Percentiles rank a stretch among this genome's conserved stretches.
Evolutionary conservation across 306 rosid species (phyloP).

Genomic region (Dicorynia guianensis): DNA sequence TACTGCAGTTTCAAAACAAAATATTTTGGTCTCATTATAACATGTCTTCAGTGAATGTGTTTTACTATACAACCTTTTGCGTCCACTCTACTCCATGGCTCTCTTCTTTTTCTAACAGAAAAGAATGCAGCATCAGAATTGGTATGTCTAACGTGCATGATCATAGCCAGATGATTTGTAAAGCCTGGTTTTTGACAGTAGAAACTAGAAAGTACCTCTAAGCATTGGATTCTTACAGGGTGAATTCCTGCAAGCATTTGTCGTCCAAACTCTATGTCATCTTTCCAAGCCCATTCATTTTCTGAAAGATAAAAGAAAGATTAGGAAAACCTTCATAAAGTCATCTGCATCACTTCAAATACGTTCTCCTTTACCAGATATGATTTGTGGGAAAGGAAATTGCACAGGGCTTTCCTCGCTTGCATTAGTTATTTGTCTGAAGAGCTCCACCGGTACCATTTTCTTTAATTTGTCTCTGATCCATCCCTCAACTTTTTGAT

Average conservation of each 20-base stretch:
- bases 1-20: background rate
- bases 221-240: slow-evolving; percentile 61
- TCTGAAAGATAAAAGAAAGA: slow-evolving; percentile 42
- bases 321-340: slow-evolving; percentile 9
- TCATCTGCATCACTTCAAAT: slow-evolving; percentile 11
- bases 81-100: background rate
- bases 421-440: slow-evolving; percentile 46
- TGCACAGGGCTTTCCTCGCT: slow-evolving; percentile 42
- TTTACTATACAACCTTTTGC: background rate
- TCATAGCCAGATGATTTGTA: slow-evolving; percentile 16
- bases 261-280: slow-evolving; percentile 78
- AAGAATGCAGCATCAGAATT: slow-evolving; percentile 11
- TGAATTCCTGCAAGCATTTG: slow-evolving; percentile 86
- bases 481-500: slow-evolving; percentile 49
- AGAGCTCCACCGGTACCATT: slow-evolving; percentile 46
- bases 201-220: slow-evolving; percentile 50
- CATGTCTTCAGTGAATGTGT: background rate
- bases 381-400: slow-evolving; percentile 58
- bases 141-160: background rate
- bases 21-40: background rate
- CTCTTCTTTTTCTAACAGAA: background rate
- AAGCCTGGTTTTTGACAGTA: slow-evolving; percentile 5
- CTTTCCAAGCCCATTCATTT: slow-evolving; percentile 66
- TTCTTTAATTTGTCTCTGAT: slow-evolving; percentile 52
- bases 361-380: slow-evolving; percentile 48